These are phyloP conservation scores for Cichorium intybus DNA, from an alignment of 140 eudicot genomes.

Conservation along the genomic window DNA sequence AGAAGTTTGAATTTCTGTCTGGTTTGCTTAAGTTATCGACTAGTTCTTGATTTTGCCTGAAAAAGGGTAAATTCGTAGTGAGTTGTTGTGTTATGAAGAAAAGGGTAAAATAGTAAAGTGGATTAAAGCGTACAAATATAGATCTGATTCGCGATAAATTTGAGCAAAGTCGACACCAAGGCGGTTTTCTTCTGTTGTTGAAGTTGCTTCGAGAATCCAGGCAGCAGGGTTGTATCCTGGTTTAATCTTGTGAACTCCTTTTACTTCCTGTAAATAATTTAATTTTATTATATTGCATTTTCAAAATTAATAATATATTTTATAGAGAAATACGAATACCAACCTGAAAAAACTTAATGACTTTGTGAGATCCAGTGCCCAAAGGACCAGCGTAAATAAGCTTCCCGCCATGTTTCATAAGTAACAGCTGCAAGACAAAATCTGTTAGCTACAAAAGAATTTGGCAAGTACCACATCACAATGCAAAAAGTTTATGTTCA, in stretches of 20 bases:
- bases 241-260: slow-evolving; percentile 62
- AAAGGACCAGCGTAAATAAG: slow-evolving; percentile 91
- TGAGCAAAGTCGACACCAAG: slow-evolving; percentile 72
- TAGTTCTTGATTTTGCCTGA: slow-evolving; percentile 69
- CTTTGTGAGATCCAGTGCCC: slow-evolving; percentile 66
- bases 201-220: slow-evolving; percentile 85
- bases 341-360: slow-evolving; percentile 76
- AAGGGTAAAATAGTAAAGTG: background rate
- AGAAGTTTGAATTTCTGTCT: slow-evolving; percentile 42
- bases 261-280: slow-evolving; percentile 42
- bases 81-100: background rate
- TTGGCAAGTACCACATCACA: too few relatives aligned
- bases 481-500: too few relatives aligned
- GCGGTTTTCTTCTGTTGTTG: slow-evolving; percentile 67
- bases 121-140: slow-evolving; percentile 69
- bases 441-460: slow-evolving; percentile 19
- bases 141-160: slow-evolving; percentile 56
- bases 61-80: background rate
- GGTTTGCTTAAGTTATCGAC: slow-evolving; percentile 71
- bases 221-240: slow-evolving; percentile 81
- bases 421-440: slow-evolving; percentile 49
- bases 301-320: background rate
- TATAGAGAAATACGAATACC: slow-evolving; percentile 12
- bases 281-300: slow-evolving; percentile 5
- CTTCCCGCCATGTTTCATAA: slow-evolving; percentile 88